Evolutionary conservation across 1,284 basidiomycete species (phyloP), one percentile per base, ranked within the genome.

Genomic region (Fomitopsis schrenkii): DNA sequence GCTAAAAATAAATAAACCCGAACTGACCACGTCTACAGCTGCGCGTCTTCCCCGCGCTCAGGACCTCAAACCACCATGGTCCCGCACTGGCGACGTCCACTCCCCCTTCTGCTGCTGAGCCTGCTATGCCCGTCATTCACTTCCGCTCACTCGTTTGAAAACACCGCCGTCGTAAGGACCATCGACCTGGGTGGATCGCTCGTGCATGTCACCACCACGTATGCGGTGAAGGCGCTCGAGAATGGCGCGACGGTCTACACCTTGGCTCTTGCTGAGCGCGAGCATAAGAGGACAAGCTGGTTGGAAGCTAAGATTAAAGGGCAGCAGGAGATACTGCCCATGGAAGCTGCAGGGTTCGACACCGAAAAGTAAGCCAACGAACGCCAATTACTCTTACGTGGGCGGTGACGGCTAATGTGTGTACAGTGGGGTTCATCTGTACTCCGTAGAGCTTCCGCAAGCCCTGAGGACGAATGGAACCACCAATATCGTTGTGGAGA

Each of bases 101-200:
- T 71, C 61, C 67, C 71, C 63, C 63, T 73, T 59, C 56, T 73
- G 56, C 58, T 74, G 33, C 65, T 72, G 53, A 64, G 62, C 58
- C 63, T 64, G 60, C 64, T 66, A 63, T 68, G 64, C 52, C 71
- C 70, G 46, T 74, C 72, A 10, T 63, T 74, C 45, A 70, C 67
- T 58, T 81, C 79, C 48, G 72, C 71, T 63, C 75, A 76, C 63
- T 82, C 86, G 5, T 97, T 91, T 77, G 86, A 93, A 81, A 96
- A 97, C 71, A 91, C 89, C 19, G 91, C 89, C 62, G 82, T 97
- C 64, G 90, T 94, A 26, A 89, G 93, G 68, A 89, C 90, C 10
- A 80, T 95, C 65, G 95, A 97, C 70, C 88, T 97, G 45, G 93
- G 91, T 45, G 95, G 95, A 62, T 82, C 94, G 35, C 83, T 93